phyloP scores from a whole-genome alignment of 2,329 filamentous ascomycete genomes.

The Fusarium cicatricum region DNA sequence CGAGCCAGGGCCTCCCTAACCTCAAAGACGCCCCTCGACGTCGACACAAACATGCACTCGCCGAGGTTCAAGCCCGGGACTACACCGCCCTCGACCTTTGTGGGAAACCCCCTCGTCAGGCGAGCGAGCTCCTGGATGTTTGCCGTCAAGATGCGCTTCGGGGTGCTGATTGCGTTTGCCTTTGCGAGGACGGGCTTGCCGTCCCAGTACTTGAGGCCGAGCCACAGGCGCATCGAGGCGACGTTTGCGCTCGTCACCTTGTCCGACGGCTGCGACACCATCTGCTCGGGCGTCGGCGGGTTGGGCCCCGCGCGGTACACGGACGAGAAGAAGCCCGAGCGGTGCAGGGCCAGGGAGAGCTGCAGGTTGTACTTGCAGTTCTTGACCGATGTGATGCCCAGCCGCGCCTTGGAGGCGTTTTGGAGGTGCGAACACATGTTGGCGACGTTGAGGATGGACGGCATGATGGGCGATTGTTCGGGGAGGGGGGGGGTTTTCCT shows the following conservation, averaged over 20 bases:
- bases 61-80: constrained; percentile 80
- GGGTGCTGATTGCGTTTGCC: constrained; percentile 74
- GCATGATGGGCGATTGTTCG: constrained; percentile 42
- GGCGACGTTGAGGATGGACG: constrained; percentile 72
- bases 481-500: not conserved
- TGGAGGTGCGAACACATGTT: constrained; percentile 91
- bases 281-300: constrained; percentile 57
- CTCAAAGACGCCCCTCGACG: constrained; percentile 81
- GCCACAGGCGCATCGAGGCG: constrained; percentile 79
- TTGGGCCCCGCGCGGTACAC: constrained; percentile 75
- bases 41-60: constrained; percentile 83
- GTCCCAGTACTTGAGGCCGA: constrained; percentile 90
- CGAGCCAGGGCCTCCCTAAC: constrained; percentile 81
- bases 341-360: constrained; percentile 79
- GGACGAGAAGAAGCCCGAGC: constrained; percentile 80
- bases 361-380: constrained; percentile 82
- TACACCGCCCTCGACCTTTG: constrained; percentile 66
- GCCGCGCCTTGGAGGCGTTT: constrained; percentile 84
- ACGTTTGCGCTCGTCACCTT: constrained; percentile 75
- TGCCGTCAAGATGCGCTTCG: constrained; percentile 75
- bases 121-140: constrained; percentile 67
- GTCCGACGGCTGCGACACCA: constrained; percentile 59
- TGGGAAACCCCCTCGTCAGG: constrained; percentile 73
- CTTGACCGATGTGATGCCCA: constrained; percentile 84
- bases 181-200: constrained; percentile 78